Percentiles rank a stretch among this genome's conserved stretches.
These are phyloP conservation scores for Elsinoe australis DNA, from an alignment of 2,329 filamentous ascomycete genomes.

Conservation along the genomic window DNA sequence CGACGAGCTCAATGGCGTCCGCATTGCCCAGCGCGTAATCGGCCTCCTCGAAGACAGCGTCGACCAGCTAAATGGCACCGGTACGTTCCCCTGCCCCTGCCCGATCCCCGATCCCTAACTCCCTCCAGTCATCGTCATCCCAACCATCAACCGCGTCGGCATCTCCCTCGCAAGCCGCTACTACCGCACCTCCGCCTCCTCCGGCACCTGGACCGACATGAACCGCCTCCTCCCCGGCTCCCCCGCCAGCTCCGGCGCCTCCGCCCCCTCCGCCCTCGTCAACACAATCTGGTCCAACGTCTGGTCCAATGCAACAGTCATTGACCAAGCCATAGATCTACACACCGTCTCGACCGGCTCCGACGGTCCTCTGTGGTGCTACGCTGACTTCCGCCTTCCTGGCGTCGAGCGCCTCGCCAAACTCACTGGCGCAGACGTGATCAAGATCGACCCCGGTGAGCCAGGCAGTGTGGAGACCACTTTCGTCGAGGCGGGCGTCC, in stretches of 20 bases:
- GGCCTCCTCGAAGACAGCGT: conserved; percentile 33
- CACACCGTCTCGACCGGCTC: conserved; percentile 34
- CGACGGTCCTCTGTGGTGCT: conserved; percentile 34
- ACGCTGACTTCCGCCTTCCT: conserved; percentile 32
- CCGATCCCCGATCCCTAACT: not conserved
- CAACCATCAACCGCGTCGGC: conserved; percentile 34
- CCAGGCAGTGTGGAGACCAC: conserved; percentile 35
- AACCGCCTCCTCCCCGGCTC: conserved; percentile 12
- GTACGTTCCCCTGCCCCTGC: not conserved
- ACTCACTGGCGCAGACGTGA: conserved; percentile 33
- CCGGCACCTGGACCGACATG: conserved; percentile 20
- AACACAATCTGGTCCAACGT: conserved; percentile 35
- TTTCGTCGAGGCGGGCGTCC: conserved; percentile 31
- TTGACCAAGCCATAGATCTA: conserved; percentile 35
- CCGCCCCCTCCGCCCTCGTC: conserved; percentile 33
- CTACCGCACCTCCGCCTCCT: conserved; percentile 27
- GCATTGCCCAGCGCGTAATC: conserved; percentile 33
- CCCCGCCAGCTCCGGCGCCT: conserved; percentile 5
- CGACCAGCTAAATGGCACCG: conserved; percentile 23
- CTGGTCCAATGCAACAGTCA: conserved; percentile 33
- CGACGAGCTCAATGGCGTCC: conserved; percentile 34
- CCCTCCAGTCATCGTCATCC: conserved; percentile 31
- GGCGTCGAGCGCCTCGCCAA: conserved; percentile 36
- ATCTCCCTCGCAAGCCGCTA: conserved; percentile 33
- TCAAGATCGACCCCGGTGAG: conserved; percentile 36